Conservation (phyloP, 805 yeast genomes). For the Kockiozyma suomiensis region DNA sequence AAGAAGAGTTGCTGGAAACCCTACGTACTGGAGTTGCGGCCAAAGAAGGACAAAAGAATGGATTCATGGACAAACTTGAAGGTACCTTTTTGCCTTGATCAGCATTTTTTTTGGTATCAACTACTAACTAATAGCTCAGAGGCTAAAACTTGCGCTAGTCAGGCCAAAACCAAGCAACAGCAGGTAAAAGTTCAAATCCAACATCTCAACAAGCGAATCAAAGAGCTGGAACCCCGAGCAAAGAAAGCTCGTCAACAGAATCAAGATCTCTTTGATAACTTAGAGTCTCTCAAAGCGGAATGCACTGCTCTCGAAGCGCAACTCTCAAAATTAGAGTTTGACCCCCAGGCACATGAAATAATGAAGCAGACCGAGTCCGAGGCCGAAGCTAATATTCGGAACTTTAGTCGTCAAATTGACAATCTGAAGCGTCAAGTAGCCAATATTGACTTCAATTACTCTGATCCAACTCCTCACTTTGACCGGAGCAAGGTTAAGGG, state of each 20-base stretch:
- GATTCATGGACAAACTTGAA: conserved; percentile 68
- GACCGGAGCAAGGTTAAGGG: conserved; percentile 73
- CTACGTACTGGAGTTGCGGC: conserved; percentile 89
- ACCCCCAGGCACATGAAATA: conserved; percentile 44
- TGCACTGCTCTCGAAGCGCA: conserved; percentile 17
- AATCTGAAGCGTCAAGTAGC: conserved; percentile 64
- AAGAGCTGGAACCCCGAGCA: conserved; percentile 53
- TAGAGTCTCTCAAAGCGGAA: conserved; percentile 48
- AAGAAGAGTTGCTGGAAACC: conserved; percentile 79
- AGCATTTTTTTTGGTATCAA: neutral
- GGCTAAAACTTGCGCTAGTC: conserved; percentile 58
- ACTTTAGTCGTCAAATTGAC: conserved; percentile 53
- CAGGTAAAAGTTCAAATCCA: conserved; percentile 61
- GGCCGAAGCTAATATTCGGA: conserved; percentile 45
- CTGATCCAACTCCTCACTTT: conserved; percentile 64
- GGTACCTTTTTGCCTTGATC: neutral
- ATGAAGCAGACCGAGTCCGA: conserved; percentile 38
- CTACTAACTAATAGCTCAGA: conserved; percentile 46
- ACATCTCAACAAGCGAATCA: conserved; percentile 58
- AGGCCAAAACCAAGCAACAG: conserved; percentile 57
- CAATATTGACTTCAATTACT: conserved; percentile 73
- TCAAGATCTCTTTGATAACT: conserved; percentile 47
- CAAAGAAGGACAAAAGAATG: conserved; percentile 73
- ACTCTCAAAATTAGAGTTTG: conserved; percentile 44
- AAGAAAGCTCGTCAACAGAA: conserved; percentile 57